Evolutionary conservation across 176 grass and related monocot genomes (phyloP), one percentile per base, ranked within the genome.

Genomic region (Zea luxurians): DNA sequence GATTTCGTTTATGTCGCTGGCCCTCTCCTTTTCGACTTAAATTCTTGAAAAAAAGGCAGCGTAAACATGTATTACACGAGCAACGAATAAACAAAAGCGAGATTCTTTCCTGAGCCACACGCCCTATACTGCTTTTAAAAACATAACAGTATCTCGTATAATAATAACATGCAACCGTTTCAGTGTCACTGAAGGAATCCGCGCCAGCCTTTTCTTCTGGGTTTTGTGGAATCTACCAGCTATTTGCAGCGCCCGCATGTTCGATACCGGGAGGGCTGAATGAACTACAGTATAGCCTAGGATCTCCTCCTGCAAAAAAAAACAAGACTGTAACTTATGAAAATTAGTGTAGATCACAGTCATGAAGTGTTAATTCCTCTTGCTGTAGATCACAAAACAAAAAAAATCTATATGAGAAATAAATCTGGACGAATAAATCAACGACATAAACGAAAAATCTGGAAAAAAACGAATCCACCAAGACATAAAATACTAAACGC

Each of bases 231-330:
- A 13, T 34, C 12, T 48, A 0, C 5, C 47, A 73, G 18, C 35
- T 61, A 43, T 74, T 66, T 13, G 64, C 64, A 64, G 42, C n/a
- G n/a, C n/a, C n/a, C n/a, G n/a, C 3, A 66, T 57, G 18, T 41
- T 81, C 66, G 48, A 10, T 64, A 41, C 21, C 37, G 12, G 63
- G 15, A 63, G 5, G 27, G 27, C 27, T 75, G 44, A 55, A 16
- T 82, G n/a, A 16, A 34, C 68, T 11, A 11, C 69, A 57, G 5
- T 47, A 18, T 4, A 49, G 4, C 37, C 38, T 38, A 76, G 41
- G 45, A 15, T 55, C 3, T 7, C 38, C 53, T 53, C 48, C 77
- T 84, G 81, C 57, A 77, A 20, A 16, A n/a, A n/a, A 84, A 16
- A 84, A 75, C 40, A 47, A 41, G 27, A 60, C 13, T 27, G n/a